A percentile compares a stretch with the other conserved stretches of the same genome.
Conservation (phyloP, 208 protist genomes). For the Leptomonas pyrrhocoris region DNA sequence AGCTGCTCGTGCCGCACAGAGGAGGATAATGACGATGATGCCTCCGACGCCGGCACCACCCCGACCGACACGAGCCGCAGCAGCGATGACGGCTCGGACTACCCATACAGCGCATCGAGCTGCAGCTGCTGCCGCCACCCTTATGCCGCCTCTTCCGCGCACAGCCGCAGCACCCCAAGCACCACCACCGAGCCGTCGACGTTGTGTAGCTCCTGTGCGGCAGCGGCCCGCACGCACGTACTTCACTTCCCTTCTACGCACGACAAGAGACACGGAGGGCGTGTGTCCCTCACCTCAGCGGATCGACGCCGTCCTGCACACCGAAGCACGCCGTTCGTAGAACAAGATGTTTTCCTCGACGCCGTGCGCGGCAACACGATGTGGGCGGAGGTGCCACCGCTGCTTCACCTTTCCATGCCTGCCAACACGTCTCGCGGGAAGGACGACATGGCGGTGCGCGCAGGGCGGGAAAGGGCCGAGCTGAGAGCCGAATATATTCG, state of each 20-base stretch:
- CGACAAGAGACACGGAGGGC: background rate
- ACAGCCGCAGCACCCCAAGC: background rate
- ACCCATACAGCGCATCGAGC: background rate
- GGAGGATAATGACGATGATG: background rate
- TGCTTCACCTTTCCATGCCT: slow-evolving; percentile 14
- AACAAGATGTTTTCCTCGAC: slow-evolving; percentile 1
- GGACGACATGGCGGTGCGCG: slow-evolving; percentile 5
- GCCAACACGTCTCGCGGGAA: background rate
- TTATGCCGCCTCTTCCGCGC: background rate
- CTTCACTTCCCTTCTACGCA: background rate
- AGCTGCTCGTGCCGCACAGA: slow-evolving; percentile 30
- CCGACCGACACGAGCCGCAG: slow-evolving; percentile 1
- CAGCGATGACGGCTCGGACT: slow-evolving; percentile 7
- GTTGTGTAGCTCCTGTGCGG: slow-evolving; percentile 25
- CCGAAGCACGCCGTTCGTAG: background rate
- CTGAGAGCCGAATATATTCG: slow-evolving; percentile 8
- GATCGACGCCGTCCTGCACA: background rate
- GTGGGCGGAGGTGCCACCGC: slow-evolving; percentile 16
- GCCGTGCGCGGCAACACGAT: slow-evolving; percentile 6
- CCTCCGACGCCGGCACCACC: background rate
- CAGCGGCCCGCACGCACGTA: background rate
- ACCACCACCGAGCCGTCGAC: background rate
- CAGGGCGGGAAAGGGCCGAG: slow-evolving; percentile 9
- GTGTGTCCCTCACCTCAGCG: background rate
- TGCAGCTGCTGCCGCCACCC: slow-evolving; percentile 19